Conservation (phyloP, 78 protist species). For the Blattamonas nauphoetae region DNA sequence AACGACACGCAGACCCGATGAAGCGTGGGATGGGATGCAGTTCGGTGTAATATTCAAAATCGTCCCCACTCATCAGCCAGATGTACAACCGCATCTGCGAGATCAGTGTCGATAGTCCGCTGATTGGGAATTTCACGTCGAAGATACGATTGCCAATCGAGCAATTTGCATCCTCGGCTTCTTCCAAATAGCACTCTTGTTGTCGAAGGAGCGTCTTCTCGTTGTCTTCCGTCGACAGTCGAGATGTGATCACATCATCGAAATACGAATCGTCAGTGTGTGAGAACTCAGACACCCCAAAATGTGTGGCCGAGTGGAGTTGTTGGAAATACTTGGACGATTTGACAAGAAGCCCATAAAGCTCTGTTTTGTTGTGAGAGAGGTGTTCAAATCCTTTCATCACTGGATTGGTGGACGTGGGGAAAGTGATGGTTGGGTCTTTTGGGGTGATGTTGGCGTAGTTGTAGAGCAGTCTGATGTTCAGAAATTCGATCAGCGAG, state of each 20-base stretch:
- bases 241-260: neutral
- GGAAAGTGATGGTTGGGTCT: neutral
- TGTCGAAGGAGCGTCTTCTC: neutral
- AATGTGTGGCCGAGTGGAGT: neutral
- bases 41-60: neutral
- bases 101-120: neutral
- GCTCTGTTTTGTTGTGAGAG: neutral
- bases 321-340: neutral
- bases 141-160: neutral
- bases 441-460: neutral
- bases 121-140: neutral
- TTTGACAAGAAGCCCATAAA: neutral
- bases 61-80: neutral
- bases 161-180: neutral
- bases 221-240: neutral
- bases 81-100: neutral
- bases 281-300: neutral
- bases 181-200: neutral
- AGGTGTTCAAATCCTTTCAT: neutral
- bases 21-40: neutral
- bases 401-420: neutral
- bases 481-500: neutral
- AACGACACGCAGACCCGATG: neutral
- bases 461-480: neutral
- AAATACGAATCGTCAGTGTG: neutral